Evolutionary conservation across 1,284 basidiomycete genomes (phyloP), one percentile per base, ranked within the genome.

Genomic region (Neolentinus lepideus): DNA sequence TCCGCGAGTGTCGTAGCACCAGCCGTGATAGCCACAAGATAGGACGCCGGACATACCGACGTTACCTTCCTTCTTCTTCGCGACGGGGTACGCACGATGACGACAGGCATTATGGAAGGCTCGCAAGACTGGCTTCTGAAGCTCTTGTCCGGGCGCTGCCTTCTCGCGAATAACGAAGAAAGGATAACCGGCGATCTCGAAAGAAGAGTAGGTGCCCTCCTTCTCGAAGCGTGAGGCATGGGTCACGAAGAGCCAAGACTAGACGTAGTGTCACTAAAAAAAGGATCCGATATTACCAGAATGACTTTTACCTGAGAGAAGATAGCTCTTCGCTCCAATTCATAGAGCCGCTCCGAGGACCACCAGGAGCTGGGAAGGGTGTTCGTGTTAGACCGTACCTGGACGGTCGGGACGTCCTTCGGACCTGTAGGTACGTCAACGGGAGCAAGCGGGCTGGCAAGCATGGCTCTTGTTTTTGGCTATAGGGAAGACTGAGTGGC

Each of bases 281-380:
- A 47, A 11, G 14, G 27, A 31, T 12, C 22, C 52, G 22, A 22
- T n/a, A 12, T 19, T n/a, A 26, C 12, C 19, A 26, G 4, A 45
- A 3, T 21, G 16, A 45, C 54, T 25, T 26, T 45, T 4, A 43
- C 56, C 53, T 66, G 62, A 26, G 61, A 62, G 55, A 66, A 66
- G 33, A 66, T 64, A 22, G 63, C 64, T 14, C 62, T 59, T 27
- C 64, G 60, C 51, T 66, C 64, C 10, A 66, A 60, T 36, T 66
- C 55, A 51, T 58, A 61, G 29, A 59, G 27, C n/a, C 26, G 36
- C 10, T 54, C 53, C 21, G 53, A 54, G 16, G 36, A 43, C 21
- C 45, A 47, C 53, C 53, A 54, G 19, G 46, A 54, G 14, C 36
- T 46, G 43, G 53, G 52, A 8, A 53, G 52, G 33, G 33, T 53